A percentile compares a stretch with the other conserved stretches of the same genome.
These are phyloP conservation scores for Cercospora beticola DNA, from an alignment of 2,329 filamentous ascomycete species.

Conservation along the genomic window DNA sequence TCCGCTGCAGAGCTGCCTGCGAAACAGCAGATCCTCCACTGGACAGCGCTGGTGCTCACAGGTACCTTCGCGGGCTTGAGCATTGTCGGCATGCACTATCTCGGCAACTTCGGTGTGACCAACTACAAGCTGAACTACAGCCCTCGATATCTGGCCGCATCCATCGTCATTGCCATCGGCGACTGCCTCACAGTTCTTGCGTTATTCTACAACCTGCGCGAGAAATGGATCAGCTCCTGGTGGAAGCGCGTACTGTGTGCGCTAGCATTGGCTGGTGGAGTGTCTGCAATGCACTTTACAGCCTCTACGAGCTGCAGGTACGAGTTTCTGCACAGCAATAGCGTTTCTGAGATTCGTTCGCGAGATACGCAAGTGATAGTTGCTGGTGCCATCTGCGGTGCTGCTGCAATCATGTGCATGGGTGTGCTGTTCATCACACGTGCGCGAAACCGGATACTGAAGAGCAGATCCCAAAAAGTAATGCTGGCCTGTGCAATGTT, in stretches of 20 bases:
- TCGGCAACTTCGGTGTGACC: constrained; percentile 77
- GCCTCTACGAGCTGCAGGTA: constrained; percentile 71
- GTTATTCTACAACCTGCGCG: constrained; percentile 74
- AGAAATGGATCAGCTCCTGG: constrained; percentile 74
- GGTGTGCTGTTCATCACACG: constrained; percentile 41
- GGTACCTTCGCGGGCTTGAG: constrained; percentile 71
- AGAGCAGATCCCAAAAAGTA: constrained; percentile 53
- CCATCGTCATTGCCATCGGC: constrained; percentile 69
- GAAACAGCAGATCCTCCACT: constrained; percentile 33
- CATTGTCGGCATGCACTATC: constrained; percentile 83
- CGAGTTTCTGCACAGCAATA: constrained; percentile 52
- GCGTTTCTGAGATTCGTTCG: constrained; percentile 43
- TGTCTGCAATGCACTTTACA: constrained; percentile 90
- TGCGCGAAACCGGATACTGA: constrained; percentile 39
- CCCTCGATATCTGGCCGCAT: constrained; percentile 61
- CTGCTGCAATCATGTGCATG: constrained; percentile 41
- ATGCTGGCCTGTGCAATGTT: constrained; percentile 64
- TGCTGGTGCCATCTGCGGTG: constrained; percentile 62
- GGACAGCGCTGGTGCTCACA: constrained; percentile 50
- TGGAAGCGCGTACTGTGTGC: constrained; percentile 71
- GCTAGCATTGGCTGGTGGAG: constrained; percentile 67
- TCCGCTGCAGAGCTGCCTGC: constrained; percentile 58
- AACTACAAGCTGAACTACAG: constrained; percentile 71
- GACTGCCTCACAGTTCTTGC: constrained; percentile 69
- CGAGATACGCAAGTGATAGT: constrained; percentile 70